Conservation (phyloP, 345 rosid genomes). For the Schrenkiella parvula region DNA sequence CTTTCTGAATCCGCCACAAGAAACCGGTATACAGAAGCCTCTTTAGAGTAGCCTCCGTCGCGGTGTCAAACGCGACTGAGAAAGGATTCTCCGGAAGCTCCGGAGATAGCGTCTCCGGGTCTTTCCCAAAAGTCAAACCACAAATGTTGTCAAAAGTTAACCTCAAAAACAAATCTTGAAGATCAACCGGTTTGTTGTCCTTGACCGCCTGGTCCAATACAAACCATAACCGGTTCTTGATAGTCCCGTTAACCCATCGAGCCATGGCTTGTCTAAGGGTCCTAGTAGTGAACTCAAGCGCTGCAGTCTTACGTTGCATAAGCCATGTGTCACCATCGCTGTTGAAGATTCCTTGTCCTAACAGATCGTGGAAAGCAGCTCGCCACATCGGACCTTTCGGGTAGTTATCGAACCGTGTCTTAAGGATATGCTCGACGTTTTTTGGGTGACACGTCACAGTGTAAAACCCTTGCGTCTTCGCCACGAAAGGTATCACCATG, state of each 20-base stretch:
- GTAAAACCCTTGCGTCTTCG: slow-evolving; percentile 65
- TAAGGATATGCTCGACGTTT: slow-evolving; percentile 80
- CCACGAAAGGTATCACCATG: slow-evolving; percentile 64
- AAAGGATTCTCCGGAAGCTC: slow-evolving; percentile 77
- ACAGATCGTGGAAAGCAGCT: slow-evolving; percentile 71
- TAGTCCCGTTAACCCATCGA: slow-evolving; percentile 86
- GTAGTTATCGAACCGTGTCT: slow-evolving; percentile 79
- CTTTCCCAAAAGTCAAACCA: slow-evolving; percentile 86
- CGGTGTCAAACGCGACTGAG: slow-evolving; percentile 65
- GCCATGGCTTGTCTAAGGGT: slow-evolving; percentile 91
- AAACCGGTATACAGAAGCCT: slow-evolving; percentile 71
- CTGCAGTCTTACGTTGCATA: slow-evolving; percentile 84
- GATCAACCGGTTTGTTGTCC: slow-evolving; percentile 48
- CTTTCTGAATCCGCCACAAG: slow-evolving; percentile 62
- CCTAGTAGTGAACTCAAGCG: slow-evolving; percentile 84
- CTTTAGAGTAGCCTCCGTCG: slow-evolving; percentile 83
- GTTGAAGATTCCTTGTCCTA: slow-evolving; percentile 88
- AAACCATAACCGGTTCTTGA: slow-evolving; percentile 75
- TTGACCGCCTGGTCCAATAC: slow-evolving; percentile 55
- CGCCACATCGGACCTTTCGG: slow-evolving; percentile 88
- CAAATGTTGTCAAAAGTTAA: slow-evolving; percentile 92
- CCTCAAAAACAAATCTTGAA: slow-evolving; percentile 80
- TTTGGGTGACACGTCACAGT: slow-evolving; percentile 89
- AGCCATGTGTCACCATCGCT: slow-evolving; percentile 95
- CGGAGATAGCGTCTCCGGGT: slow-evolving; percentile 69